Evolutionary conservation across 2,329 filamentous ascomycete genomes (phyloP), one percentile per base, ranked within the genome.

Genomic region (Phialophora verrucosa): DNA sequence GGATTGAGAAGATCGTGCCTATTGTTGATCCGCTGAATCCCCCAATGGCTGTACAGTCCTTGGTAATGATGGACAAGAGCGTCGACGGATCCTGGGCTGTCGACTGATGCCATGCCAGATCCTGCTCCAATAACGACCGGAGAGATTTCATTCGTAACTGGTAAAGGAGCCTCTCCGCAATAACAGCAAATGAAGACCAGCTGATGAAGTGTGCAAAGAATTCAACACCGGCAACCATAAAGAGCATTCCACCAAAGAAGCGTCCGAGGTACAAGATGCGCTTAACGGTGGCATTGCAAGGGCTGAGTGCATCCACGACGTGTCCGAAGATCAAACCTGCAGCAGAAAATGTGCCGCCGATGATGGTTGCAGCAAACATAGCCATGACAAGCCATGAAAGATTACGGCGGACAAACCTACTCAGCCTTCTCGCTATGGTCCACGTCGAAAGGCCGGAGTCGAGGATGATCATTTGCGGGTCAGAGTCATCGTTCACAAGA

Each of bases 1-100:
- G 90, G 8, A 32, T 32, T 2, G 31, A 32, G 31, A 32, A 32
- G 31, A 32, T 32, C 1, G 31, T 32, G 31, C 31, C 31, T 10
- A 32, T 32, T 11, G 31, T 32, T 3, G 31, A 32, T 11, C 31
- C 31, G 31, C 31, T 32, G 69, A 93, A 83, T 0, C 87, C 88
- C 50, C 87, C 87, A 23, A 93, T 78, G 0, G 88, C 84, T 27
- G 87, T 87, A 1, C 87, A 85, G 72, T 93, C 90, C 53, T 84
- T 86, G 3, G 88, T 92, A 69, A 93, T 89, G 70, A 88, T 85
- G 0, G 87, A 87, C 1, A 92, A 80, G 4, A 93, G 80, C 11
- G 83, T 78, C 0, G 87, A 83, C 0, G 90, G 87, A 0, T 83
- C 88, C 27, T 89, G 84, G 4, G 83, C 84, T 25, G 85, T 82